These are phyloP conservation scores for Magnusiomyces sp. DNA, from an alignment of 1,139 yeast species.

Conservation along the genomic window DNA sequence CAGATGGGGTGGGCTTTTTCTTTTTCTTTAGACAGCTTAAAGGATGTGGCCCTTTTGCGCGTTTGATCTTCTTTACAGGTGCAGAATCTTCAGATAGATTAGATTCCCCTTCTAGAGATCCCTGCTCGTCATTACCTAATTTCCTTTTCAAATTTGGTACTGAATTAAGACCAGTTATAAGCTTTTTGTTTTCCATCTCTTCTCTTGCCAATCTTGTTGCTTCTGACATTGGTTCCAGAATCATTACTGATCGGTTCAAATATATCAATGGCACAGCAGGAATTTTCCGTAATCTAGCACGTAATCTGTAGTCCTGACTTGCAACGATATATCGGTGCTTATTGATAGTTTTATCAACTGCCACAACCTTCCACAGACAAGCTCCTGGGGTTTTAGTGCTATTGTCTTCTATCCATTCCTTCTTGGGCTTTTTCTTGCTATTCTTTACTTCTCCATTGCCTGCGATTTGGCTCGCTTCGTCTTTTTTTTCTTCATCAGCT, in stretches of 20 bases:
- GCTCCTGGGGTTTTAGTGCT: slow-evolving; percentile 50
- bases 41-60: slow-evolving; percentile 77
- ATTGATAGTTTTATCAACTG: slow-evolving; percentile 58
- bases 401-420: slow-evolving; percentile 2
- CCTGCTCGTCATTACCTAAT: slow-evolving; percentile 32
- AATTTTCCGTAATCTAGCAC: slow-evolving; percentile 57
- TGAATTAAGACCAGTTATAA: slow-evolving; percentile 53
- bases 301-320: slow-evolving; percentile 62
- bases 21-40: slow-evolving; percentile 59
- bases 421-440: slow-evolving; percentile 6
- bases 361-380: slow-evolving; percentile 64
- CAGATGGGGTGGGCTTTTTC: slow-evolving; percentile 2
- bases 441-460: slow-evolving; percentile 9
- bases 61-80: slow-evolving; percentile 36
- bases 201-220: slow-evolving; percentile 53
- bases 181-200: slow-evolving; percentile 52
- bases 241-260: slow-evolving; percentile 86
- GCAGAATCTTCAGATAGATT: too few relatives aligned
- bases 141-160: slow-evolving; percentile 3
- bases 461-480: slow-evolving; percentile 11
- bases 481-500: slow-evolving; percentile 13
- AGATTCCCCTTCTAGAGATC: slow-evolving; percentile 15
- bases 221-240: slow-evolving; percentile 85
- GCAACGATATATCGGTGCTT: slow-evolving; percentile 89
- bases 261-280: slow-evolving; percentile 90